These are phyloP conservation scores for Ascochyta viciae-villosae DNA, from an alignment of 2,329 filamentous ascomycete genomes.

Conservation along the genomic window DNA sequence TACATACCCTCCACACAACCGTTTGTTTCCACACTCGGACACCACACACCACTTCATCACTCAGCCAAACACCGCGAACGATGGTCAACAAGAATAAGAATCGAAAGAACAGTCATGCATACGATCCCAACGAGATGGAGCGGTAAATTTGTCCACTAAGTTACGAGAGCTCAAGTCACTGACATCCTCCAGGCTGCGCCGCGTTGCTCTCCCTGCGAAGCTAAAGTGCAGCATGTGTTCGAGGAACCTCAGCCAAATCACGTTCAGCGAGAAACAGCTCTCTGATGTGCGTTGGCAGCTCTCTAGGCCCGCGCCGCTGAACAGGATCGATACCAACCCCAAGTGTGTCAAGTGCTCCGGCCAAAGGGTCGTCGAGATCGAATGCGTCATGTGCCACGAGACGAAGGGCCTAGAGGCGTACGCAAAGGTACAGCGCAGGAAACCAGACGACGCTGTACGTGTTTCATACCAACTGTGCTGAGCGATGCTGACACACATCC, in stretches of 20 bases:
- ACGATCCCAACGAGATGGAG: conserved; percentile 21
- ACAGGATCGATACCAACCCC: conserved; percentile 19
- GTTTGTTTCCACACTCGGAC: background rate
- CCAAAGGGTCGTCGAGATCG: conserved; percentile 54
- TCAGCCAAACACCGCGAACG: background rate
- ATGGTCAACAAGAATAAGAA: conserved; percentile 2
- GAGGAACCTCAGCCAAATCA: conserved; percentile 46
- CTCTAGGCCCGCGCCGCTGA: conserved; percentile 1
- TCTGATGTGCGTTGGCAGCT: conserved; percentile 37
- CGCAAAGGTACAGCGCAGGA: conserved; percentile 56
- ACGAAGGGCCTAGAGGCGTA: conserved; percentile 58
- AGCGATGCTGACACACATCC: conserved; percentile 11
- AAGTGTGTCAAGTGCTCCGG: conserved; percentile 57
- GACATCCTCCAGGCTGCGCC: conserved; percentile 22
- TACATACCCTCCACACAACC: background rate
- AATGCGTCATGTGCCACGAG: conserved; percentile 56
- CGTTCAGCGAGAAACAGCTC: conserved; percentile 59
- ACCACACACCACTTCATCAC: background rate
- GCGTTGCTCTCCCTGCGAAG: conserved; percentile 31
- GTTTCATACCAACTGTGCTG: background rate
- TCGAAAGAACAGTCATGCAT: conserved; percentile 13
- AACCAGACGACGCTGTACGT: conserved; percentile 56
- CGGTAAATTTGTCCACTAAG: conserved; percentile 5
- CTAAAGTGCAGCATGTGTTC: conserved; percentile 58
- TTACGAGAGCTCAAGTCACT: background rate